These are phyloP conservation scores for Amanita fuliginea DNA, from an alignment of 768 basidiomycete genomes.

Conservation along the genomic window DNA sequence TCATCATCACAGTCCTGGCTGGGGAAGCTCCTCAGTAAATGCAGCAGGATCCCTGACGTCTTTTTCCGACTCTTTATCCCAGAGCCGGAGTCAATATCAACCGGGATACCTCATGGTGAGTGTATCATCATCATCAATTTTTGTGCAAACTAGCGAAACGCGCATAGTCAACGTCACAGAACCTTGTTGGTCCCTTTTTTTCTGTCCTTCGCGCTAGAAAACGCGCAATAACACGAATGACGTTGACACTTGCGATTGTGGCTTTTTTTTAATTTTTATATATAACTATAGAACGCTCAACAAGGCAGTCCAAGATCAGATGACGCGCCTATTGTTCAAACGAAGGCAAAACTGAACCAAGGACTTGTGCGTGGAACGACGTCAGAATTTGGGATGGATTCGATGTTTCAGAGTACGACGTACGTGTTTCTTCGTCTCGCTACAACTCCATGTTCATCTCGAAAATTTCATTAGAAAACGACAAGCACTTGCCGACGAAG, in stretches of 20 bases:
- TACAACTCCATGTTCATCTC: too few species aligned
- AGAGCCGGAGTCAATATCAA: conserved; percentile 70
- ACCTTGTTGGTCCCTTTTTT: background rate
- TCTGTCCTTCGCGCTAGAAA: conserved; percentile 16
- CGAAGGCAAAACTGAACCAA: conserved; percentile 74
- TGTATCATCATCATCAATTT: too few species aligned
- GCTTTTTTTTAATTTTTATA: background rate
- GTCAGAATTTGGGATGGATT: conserved; percentile 72
- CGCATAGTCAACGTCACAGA: conserved; percentile 47
- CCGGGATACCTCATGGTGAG: conserved; percentile 73
- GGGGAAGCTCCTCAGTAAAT: conserved; percentile 32
- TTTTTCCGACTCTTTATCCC: conserved; percentile 57
- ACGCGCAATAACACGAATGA: conserved; percentile 23
- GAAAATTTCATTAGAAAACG: too few species aligned
- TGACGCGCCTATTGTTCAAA: conserved; percentile 65
- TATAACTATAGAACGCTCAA: conserved; percentile 25
- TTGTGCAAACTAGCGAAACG: background rate
- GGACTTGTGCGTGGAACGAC: conserved; percentile 51
- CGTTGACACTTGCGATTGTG: background rate
- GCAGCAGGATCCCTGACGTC: conserved; percentile 31
- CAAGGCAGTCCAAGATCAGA: conserved; percentile 56
- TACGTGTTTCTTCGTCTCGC: conserved; percentile 15
- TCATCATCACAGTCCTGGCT: conserved; percentile 39
- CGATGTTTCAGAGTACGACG: conserved; percentile 74
- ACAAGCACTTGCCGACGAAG: conserved; percentile 59